Evolutionary conservation across 2,329 filamentous ascomycete genomes (phyloP), one percentile per base, ranked within the genome.

Genomic region (Colletotrichum lupini): DNA sequence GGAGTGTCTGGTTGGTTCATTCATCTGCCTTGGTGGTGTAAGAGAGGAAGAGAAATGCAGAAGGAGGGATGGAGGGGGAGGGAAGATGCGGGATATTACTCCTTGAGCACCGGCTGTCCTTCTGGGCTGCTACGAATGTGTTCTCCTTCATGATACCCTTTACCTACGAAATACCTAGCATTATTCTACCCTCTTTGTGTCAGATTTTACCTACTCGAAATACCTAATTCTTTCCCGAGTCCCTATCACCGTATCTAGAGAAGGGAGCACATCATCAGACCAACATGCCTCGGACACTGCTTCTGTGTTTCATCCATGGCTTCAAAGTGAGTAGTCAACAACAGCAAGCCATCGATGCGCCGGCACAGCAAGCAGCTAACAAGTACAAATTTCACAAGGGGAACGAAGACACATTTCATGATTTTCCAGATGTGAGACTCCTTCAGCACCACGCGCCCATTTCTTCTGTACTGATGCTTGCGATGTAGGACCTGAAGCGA

Each of bases 301-400:
- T 95, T 2, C 85, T 95, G 8, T 93, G 92, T 79, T 94, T 94
- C 79, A 90, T 95, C 62, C 93, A 95, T 80, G 93, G 93, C 59
- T 94, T 94, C 86, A 93, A 93, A 85, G 89, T 88, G 74, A 46
- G 11, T 56, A 30, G 19, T 19, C 19, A 3, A 28, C 56, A 2
- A 28, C 55, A n/a, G 1, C 1, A 49, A 49, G 42, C 42, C 42
- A 49, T 9, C 30, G 28, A 42, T 28, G 1, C 30, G 6, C 22
- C 22, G 14, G 24, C 1, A 24, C 30, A n/a, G 11, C 30, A 46
- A 11, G n/a, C 14, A 37, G 19, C 53, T 71, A 19, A 73, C 24
- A 37, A 35, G 7, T 28, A 3, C 24, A 37, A 35, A 5, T 26
- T 2, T 7, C 32, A 2, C 22, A 76, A 92, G 88, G 92, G 92